Conservation (phyloP, 768 basidiomycete species). For the Mycena polygramma region DNA sequence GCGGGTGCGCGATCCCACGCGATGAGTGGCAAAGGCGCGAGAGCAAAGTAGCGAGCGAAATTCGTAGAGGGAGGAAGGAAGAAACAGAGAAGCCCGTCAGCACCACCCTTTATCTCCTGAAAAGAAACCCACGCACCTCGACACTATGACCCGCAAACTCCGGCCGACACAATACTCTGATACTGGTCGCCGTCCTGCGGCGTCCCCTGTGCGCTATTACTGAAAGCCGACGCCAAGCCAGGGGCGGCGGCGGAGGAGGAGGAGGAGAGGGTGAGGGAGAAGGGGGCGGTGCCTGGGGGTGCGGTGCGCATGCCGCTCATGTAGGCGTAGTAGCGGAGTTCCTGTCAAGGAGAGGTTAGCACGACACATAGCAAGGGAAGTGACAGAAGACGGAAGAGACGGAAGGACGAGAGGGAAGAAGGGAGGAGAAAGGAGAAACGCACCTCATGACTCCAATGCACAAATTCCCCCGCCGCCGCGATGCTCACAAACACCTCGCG, state of each 20-base stretch:
- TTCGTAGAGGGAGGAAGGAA: too few species aligned
- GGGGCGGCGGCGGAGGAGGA: not conserved
- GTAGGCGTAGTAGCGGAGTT: slow-evolving; percentile 51
- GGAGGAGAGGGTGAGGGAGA: not conserved
- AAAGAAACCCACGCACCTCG: slow-evolving; percentile 50
- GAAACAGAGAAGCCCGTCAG: too few species aligned
- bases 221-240: too few species aligned
- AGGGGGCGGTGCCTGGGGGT: slow-evolving; percentile 29
- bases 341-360: slow-evolving; percentile 39
- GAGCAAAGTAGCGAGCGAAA: too few species aligned
- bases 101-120: too few species aligned
- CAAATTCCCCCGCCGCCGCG: slow-evolving; percentile 45
- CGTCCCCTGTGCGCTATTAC: too few species aligned
- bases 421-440: slow-evolving; percentile 13
- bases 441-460: slow-evolving; percentile 50
- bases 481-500: slow-evolving; percentile 46
- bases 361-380: too few species aligned
- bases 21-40: too few species aligned
- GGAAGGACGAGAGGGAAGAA: not conserved
- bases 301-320: slow-evolving; percentile 42
- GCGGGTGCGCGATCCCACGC: too few species aligned
- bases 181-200: slow-evolving; percentile 41
- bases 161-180: slow-evolving; percentile 48
- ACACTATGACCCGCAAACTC: slow-evolving; percentile 56
- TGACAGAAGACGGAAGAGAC: not conserved